Percentiles rank a stretch among this genome's conserved stretches.
These are phyloP conservation scores for Vickermania ingenoplastis DNA, from an alignment of 208 protist species.

Conservation along the genomic window DNA sequence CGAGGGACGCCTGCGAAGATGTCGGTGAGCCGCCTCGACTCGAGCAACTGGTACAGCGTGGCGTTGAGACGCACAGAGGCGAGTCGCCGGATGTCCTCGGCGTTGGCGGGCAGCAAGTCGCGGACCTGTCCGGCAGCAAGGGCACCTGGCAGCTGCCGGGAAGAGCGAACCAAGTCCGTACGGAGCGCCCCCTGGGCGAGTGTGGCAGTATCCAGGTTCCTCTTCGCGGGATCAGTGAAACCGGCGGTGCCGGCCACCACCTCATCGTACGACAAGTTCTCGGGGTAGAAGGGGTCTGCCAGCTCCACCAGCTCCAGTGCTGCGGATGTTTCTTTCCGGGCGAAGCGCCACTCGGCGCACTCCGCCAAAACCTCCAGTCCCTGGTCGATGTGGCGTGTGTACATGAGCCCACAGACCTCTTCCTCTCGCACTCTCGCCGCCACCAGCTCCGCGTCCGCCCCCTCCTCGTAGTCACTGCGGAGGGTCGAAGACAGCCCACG, in stretches of 20 bases:
- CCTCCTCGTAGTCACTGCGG: background rate
- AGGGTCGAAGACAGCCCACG: slow-evolving; percentile 26
- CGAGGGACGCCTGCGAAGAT: slow-evolving; percentile 32
- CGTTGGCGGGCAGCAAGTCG: slow-evolving; percentile 27
- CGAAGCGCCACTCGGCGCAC: slow-evolving; percentile 54
- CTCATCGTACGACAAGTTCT: slow-evolving; percentile 33
- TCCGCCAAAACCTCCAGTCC: slow-evolving; percentile 45
- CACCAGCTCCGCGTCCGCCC: background rate
- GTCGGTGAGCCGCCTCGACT: slow-evolving; percentile 2
- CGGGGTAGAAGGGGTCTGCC: slow-evolving; percentile 47
- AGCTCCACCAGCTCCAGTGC: slow-evolving; percentile 50
- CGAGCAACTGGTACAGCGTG: background rate
- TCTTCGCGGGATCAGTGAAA: too few species aligned
- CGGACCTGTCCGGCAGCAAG: slow-evolving; percentile 35
- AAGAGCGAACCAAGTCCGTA: slow-evolving; percentile 25
- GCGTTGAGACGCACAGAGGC: background rate
- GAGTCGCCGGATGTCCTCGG: slow-evolving; percentile 13
- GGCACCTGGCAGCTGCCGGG: slow-evolving; percentile 38
- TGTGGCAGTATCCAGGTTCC: background rate
- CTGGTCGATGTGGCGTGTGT: slow-evolving; percentile 41
- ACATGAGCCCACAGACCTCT: slow-evolving; percentile 46
- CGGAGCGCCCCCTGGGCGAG: slow-evolving; percentile 22
- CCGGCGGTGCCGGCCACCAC: background rate
- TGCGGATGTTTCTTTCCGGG: slow-evolving; percentile 31
- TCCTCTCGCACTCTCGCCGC: slow-evolving; percentile 27